These are phyloP conservation scores for Lathyrus aphaca DNA, from an alignment of 306 rosid genomes.

Conservation along the genomic window DNA sequence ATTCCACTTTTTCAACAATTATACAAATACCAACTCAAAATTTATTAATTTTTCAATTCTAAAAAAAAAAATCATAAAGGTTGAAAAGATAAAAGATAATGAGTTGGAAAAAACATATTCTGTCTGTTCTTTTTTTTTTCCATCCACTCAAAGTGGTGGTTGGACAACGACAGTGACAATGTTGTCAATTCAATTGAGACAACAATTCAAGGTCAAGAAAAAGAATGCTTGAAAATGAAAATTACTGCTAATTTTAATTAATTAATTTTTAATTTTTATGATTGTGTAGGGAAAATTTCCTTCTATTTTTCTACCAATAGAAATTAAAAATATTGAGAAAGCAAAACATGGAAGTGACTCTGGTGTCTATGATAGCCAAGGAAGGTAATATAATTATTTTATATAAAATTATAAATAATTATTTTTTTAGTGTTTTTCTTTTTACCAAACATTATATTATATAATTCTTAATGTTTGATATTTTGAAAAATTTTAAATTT, in stretches of 20 bases:
- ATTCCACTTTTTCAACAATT: neutral
- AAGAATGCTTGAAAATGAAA: neutral
- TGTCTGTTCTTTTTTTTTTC: no score
- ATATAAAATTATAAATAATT: no score
- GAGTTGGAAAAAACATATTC: neutral
- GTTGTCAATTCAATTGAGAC: neutral
- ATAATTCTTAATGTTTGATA: neutral
- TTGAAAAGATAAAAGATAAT: neutral
- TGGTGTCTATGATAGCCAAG: slow-evolving; percentile 74
- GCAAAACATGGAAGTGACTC: slow-evolving; percentile 89
- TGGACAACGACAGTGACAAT: neutral
- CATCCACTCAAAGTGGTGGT: no score
- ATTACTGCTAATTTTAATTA: no score
- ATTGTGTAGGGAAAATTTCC: slow-evolving; percentile 70
- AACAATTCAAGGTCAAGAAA: neutral
- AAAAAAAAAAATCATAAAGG: neutral
- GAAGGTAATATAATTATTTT: slow-evolving; percentile 63
- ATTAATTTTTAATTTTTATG: neutral
- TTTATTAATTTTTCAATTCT: neutral
- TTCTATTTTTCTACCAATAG: slow-evolving; percentile 66
- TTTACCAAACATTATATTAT: neutral
- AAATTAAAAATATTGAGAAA: slow-evolving; percentile 58
- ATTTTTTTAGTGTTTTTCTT: neutral
- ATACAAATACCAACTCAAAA: neutral
- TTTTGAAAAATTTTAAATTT: neutral